Conservation (phyloP, 2,329 filamentous ascomycete genomes). For the Daldinia eschscholtzii region DNA sequence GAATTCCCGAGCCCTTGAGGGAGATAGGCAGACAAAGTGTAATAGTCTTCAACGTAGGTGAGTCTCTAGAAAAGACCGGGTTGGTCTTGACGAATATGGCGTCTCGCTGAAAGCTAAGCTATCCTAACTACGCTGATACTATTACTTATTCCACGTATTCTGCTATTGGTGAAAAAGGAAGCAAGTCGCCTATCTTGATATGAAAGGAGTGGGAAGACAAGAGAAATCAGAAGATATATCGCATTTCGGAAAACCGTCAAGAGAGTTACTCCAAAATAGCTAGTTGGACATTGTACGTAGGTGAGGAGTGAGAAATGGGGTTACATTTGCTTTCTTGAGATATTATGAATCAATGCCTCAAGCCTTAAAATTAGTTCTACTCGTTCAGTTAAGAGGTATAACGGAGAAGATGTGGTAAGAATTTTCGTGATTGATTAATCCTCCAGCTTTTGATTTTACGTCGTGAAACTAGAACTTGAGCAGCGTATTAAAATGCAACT, state of each 20-base stretch:
- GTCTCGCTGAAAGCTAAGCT: background rate
- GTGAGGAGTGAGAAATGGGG: background rate
- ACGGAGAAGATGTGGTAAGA: too few relatives aligned
- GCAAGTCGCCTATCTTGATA: background rate
- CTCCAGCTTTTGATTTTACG: too few relatives aligned
- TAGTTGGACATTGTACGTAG: background rate
- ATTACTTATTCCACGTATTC: background rate
- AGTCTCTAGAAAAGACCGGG: background rate
- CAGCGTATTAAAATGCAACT: too few relatives aligned
- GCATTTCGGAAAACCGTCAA: background rate
- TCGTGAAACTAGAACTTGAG: too few relatives aligned
- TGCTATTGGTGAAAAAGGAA: background rate
- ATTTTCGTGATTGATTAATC: too few relatives aligned
- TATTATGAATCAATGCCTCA: background rate
- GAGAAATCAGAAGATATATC: background rate
- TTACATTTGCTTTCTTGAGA: background rate
- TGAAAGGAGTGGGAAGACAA: background rate
- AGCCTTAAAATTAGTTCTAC: too few relatives aligned
- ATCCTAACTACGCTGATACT: background rate
- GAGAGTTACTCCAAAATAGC: background rate
- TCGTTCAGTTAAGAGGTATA: too few relatives aligned
- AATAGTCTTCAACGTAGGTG: background rate
- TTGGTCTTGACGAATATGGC: background rate
- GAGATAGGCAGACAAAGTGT: background rate
- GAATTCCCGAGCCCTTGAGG: background rate